Percentiles rank a stretch among this genome's conserved stretches.
These are phyloP conservation scores for Pyrenula massariospora DNA, from an alignment of 495 filamentous ascomycete genomes.

Conservation along the genomic window DNA sequence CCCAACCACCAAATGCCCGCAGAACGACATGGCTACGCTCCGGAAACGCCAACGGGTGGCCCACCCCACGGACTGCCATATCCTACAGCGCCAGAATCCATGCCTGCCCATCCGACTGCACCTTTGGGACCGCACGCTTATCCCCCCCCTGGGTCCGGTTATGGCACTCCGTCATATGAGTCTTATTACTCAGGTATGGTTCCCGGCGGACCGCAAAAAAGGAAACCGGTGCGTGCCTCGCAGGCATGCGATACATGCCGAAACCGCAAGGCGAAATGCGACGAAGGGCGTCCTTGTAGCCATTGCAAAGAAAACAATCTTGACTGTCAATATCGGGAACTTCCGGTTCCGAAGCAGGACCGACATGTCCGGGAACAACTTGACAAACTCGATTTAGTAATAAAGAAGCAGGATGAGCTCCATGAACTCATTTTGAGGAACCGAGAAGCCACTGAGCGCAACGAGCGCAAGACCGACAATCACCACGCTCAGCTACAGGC, in stretches of 20 bases:
- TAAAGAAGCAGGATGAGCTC: neutral
- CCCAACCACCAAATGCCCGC: neutral
- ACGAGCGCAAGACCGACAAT: constrained; percentile 1
- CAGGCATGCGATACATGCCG: constrained; percentile 53
- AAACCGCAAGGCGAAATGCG: constrained; percentile 51
- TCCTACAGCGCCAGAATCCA: neutral
- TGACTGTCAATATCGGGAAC: constrained; percentile 46
- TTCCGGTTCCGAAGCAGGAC: constrained; percentile 46
- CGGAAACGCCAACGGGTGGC: neutral
- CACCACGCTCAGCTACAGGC: neutral
- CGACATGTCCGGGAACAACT: neutral
- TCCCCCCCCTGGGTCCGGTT: neutral
- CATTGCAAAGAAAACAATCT: constrained; percentile 47
- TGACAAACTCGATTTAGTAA: constrained; percentile 2
- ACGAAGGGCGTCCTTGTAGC: constrained; percentile 49
- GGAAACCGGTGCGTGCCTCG: neutral
- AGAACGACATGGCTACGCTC: neutral
- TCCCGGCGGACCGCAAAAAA: neutral
- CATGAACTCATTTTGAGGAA: constrained; percentile 14
- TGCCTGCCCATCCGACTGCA: neutral
- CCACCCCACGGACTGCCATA: neutral
- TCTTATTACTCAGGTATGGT: neutral
- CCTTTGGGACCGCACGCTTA: neutral
- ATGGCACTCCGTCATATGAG: neutral
- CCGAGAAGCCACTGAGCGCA: constrained; percentile 25